Conservation (phyloP, 768 basidiomycete genomes). For the Tubosaeta brunneosetosa region DNA sequence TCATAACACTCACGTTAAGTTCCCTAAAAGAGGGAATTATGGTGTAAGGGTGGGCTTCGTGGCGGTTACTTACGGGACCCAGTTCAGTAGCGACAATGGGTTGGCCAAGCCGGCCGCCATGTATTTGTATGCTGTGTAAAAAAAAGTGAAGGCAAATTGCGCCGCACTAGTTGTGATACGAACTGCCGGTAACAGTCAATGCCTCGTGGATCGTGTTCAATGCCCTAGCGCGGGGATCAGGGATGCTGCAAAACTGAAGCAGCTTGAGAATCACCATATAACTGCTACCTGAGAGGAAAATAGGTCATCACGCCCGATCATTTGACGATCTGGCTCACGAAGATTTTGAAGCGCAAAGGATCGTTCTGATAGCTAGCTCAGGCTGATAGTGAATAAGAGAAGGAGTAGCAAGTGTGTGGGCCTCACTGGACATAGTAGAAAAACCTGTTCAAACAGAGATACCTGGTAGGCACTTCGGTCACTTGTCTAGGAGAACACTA, state of each 20-base stretch:
- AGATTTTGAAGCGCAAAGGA: background rate
- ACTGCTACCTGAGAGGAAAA: background rate
- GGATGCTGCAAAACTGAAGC: background rate
- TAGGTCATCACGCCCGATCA: background rate
- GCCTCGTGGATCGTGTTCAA: background rate
- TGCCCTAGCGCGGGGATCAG: background rate
- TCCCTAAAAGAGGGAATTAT: background rate
- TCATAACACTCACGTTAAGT: background rate
- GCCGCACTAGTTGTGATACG: background rate
- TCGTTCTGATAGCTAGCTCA: background rate
- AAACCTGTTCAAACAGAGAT: background rate
- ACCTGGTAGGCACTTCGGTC: background rate
- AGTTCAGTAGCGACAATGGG: background rate
- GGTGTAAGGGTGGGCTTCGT: background rate
- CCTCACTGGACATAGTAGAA: constrained; percentile 1
- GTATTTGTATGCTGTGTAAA: background rate
- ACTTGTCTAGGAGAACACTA: background rate
- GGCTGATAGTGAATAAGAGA: background rate
- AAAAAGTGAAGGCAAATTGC: too few species aligned
- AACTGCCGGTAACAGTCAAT: background rate
- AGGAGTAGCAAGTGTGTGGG: background rate
- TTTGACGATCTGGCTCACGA: background rate
- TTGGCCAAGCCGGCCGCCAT: background rate
- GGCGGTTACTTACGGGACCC: background rate
- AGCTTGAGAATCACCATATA: background rate